phyloP scores from a whole-genome alignment of 2,329 filamentous ascomycete species.

The Calonectria henricotiae region DNA sequence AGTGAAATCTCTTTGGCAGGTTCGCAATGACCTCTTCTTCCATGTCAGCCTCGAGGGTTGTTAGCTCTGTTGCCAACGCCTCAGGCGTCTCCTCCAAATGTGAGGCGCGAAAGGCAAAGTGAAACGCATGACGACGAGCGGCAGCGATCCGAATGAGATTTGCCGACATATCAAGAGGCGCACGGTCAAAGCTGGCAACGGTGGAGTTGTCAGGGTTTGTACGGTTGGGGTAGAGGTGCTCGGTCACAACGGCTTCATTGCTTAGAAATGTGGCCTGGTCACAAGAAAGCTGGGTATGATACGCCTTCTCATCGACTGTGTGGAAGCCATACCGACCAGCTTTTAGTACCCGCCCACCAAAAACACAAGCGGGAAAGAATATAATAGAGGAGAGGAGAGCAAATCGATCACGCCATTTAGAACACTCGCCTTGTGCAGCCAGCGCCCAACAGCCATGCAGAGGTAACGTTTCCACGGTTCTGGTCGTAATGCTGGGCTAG shows the following conservation, averaged over 20 bases:
- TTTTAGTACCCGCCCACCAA: background rate
- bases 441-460: constrained; percentile 23
- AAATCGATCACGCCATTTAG: background rate
- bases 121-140: constrained; percentile 22
- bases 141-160: constrained; percentile 31
- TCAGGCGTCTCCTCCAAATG: constrained; percentile 4
- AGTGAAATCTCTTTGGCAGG: constrained; percentile 13
- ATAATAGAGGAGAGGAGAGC: background rate
- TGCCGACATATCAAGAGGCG: constrained; percentile 31
- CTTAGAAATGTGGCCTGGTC: constrained; percentile 30
- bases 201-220: background rate
- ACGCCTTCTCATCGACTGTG: constrained; percentile 31
- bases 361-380: background rate
- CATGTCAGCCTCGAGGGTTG: constrained; percentile 1
- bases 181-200: constrained; percentile 2
- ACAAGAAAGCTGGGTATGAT: constrained; percentile 31
- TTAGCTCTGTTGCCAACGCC: background rate
- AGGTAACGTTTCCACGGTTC: constrained; percentile 19
- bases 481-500: constrained; percentile 19
- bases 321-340: constrained; percentile 29
- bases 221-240: background rate
- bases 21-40: constrained; percentile 19
- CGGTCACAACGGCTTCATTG: constrained; percentile 10
- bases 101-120: constrained; percentile 29
- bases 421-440: constrained; percentile 16